Base-by-base conservation (phyloP, 2,329 filamentous ascomycete species). In the Raffaelea arxii region DNA sequence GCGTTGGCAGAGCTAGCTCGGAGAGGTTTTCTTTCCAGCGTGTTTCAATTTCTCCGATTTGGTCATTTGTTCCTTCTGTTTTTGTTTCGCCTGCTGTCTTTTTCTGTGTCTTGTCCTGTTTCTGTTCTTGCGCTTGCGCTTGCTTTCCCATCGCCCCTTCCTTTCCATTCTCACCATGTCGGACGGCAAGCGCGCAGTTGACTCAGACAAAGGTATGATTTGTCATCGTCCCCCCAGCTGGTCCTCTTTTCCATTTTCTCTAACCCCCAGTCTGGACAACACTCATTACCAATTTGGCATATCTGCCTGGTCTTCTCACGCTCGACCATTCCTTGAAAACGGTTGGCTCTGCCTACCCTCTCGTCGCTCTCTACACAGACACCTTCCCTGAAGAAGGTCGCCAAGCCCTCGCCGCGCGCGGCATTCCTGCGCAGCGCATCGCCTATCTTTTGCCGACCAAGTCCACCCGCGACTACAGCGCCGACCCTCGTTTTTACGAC, bases 401-500 rank as follows among this genome's bases (percentile, higher is more conserved):
- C 55, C 71, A 69, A 27, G 86, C 84, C 27, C 78, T 95, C 44
- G 71, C 78, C 21, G 71, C 72, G 6, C 81, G 88, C 53, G 71
- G 74, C 44, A 90, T 94, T 54, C 71, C 79, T 24, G 76, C 77
- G 49, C 79, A 84, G 63, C 76, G 72, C 56, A 80, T 94, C 56
- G 76, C 80, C 42, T 85, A 86, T 63, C 74, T 95, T 35, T 69
- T 85, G 11, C 86, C 88, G 2, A 74, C 74, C 3, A 64, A 71
- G 27, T 62, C 69, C 43, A 81, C 80, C 50, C 67, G 65, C 52
- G 81, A 86, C 65, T 94, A 80, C 68, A 75, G 70, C 57, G 77
- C 84, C 51, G 88, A 94, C 63, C 81, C 83, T 43, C 82, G 89
- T 55, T 94, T 94, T 72, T 83, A 87, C 65, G 86, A 94, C 64